These are phyloP conservation scores for Trifolium subterraneum DNA, from an alignment of 306 rosid genomes.

Conservation along the genomic window DNA sequence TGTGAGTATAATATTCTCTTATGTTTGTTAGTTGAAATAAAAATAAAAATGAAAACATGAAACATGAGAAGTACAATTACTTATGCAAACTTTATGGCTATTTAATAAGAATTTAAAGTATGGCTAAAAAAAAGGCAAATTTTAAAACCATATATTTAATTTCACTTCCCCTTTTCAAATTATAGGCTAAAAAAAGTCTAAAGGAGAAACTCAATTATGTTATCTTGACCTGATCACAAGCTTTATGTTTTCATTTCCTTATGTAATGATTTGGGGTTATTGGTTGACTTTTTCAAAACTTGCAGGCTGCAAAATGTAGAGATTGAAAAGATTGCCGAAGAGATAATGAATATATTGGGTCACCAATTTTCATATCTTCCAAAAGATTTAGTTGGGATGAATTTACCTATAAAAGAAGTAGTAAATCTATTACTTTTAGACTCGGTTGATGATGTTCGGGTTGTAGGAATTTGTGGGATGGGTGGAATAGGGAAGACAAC, in stretches of 20 bases:
- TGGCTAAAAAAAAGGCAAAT: too few relatives aligned
- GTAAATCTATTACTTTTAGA: not conserved
- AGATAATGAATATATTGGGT: not conserved
- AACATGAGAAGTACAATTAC: too few relatives aligned
- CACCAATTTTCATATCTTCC: not conserved
- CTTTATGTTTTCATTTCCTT: not conserved
- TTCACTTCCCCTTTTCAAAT: not conserved
- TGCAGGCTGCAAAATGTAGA: not conserved
- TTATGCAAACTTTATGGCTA: too few relatives aligned
- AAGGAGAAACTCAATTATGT: not conserved
- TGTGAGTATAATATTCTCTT: too few relatives aligned
- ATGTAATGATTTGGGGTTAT: not conserved
- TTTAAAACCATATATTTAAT: too few relatives aligned
- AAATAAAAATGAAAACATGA: too few relatives aligned
- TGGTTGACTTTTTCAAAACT: not conserved
- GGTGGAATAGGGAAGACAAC: not conserved
- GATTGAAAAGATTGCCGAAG: slow-evolving; percentile 19
- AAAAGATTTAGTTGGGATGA: not conserved
- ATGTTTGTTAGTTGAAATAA: too few relatives aligned
- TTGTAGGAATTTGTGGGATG: not conserved
- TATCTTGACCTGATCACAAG: not conserved
- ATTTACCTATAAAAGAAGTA: too few relatives aligned
- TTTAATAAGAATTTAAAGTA: too few relatives aligned
- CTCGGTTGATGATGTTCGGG: not conserved
- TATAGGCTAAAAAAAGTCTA: not conserved